Conservation (phyloP, 2,329 filamentous ascomycete genomes). For the Akanthomyces lecanii region DNA sequence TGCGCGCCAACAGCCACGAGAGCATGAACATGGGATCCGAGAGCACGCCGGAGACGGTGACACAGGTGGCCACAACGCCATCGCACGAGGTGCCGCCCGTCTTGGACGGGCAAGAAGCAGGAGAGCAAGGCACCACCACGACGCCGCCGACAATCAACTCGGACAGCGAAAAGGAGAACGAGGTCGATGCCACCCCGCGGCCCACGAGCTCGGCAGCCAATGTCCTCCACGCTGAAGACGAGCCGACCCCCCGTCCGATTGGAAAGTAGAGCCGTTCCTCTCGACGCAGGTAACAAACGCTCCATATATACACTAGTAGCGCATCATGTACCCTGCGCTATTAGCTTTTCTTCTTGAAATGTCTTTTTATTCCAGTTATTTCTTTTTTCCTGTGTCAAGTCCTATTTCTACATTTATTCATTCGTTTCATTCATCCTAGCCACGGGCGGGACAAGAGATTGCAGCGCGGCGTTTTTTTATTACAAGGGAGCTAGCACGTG, state of each 20-base stretch:
- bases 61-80: slow-evolving; percentile 47
- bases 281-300: slow-evolving; percentile 17
- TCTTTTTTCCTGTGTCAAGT: background rate
- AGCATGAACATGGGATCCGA: slow-evolving; percentile 59
- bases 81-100: slow-evolving; percentile 37
- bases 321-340: background rate
- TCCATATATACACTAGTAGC: background rate
- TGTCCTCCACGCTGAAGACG: slow-evolving; percentile 1
- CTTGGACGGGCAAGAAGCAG: slow-evolving; percentile 22
- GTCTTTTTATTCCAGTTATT: background rate
- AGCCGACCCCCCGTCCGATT: slow-evolving; percentile 38
- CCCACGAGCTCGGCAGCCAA: slow-evolving; percentile 24
- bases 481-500: background rate
- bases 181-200: slow-evolving; percentile 43
- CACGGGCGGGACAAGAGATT: slow-evolving; percentile 18
- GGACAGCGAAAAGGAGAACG: slow-evolving; percentile 15
- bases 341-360: slow-evolving; percentile 6
- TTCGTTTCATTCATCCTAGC: slow-evolving; percentile 18
- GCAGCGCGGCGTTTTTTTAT: slow-evolving; percentile 23
- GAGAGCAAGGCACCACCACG: slow-evolving; percentile 8
- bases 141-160: slow-evolving; percentile 17
- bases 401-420: slow-evolving; percentile 3
- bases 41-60: slow-evolving; percentile 47
- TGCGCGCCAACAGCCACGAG: slow-evolving; percentile 91
- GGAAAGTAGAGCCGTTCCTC: slow-evolving; percentile 18